Evolutionary conservation across 2,329 filamentous ascomycete genomes (phyloP), one percentile per base, ranked within the genome.

Genomic region (Truncatella angustata): DNA sequence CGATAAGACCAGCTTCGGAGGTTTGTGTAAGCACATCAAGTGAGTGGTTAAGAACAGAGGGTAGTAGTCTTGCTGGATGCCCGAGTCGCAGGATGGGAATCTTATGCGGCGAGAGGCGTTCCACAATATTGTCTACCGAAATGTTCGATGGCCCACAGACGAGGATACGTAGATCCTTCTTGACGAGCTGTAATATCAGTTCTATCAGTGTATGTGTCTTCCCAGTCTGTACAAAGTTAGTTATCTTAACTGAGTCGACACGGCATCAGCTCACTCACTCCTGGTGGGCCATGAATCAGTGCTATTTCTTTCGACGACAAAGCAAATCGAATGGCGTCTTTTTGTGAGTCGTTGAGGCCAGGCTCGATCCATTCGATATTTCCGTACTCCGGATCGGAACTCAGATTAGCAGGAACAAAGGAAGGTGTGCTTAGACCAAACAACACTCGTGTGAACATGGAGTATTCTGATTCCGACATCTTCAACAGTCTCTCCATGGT

Each of bases 101-200:
- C 63, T 91, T 91, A 68, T 92, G 88, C 0, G 89, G 85, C 2
- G 91, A 84, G 2, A 97, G 80, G 6, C 94, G 85, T 71, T 99
- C 94, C 7, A 97, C 92, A 53, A 99, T 96, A 65, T 99, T 99
- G 78, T 99, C 94, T 1, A 99, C 94, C 0, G 91, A 94, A 60
- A 99, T 92, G 67, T 99, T 99, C 26, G 91, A 96, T 0, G 94
- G 94, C 0, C 93, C 94, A 63, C 94, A 97, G n/a, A 97, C 93
- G 2, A 97, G 78, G 10, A 97, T 77, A 1, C 91, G 84, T 50
- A 86, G 79, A 30, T 85, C 81, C 21, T 83, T 82, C 64, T 86
- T 86, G 50, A 95, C 76, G 60, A 97, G 75, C 65, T 99, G 94
- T n/a, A 95, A 77, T 55, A 99, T 96, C 11, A 99, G 78, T 69